These are phyloP conservation scores for Psilocybe cubensis DNA, from an alignment of 768 basidiomycete genomes.

Conservation along the genomic window DNA sequence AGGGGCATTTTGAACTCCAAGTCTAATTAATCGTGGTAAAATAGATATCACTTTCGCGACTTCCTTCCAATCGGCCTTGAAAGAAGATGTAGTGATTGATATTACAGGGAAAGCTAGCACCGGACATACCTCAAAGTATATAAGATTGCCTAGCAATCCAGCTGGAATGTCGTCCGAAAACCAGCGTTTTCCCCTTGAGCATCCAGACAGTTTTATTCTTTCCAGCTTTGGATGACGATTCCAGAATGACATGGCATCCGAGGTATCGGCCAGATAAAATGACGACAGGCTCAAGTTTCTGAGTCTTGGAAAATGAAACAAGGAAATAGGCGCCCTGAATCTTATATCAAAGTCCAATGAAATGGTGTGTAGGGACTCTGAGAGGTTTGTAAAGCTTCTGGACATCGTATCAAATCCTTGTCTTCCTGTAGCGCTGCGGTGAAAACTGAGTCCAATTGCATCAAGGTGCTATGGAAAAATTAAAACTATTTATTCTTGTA, in stretches of 20 bases:
- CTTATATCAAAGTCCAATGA: neutral
- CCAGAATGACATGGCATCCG: conserved; percentile 16
- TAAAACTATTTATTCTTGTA: neutral
- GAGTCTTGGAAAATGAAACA: neutral
- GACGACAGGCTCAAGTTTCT: neutral
- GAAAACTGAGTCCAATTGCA: neutral
- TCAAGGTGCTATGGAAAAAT: neutral
- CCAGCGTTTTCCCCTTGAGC: neutral
- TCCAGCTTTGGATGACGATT: conserved; percentile 14
- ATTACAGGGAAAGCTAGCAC: neutral
- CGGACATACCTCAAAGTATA: conserved; percentile 4
- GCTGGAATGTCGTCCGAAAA: neutral
- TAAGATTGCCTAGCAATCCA: conserved; percentile 4
- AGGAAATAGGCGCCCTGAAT: neutral
- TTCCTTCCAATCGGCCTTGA: neutral
- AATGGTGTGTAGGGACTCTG: neutral
- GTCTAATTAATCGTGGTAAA: neutral
- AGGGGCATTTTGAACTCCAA: neutral
- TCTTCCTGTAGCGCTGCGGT: neutral
- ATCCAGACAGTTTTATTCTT: neutral
- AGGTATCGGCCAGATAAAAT: neutral
- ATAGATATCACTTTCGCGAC: neutral
- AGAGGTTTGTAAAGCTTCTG: neutral
- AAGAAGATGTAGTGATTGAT: neutral
- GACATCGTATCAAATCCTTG: neutral